phyloP scores from a whole-genome alignment of 495 filamentous ascomycete species.

The Thermothielavioides terrestris region DNA sequence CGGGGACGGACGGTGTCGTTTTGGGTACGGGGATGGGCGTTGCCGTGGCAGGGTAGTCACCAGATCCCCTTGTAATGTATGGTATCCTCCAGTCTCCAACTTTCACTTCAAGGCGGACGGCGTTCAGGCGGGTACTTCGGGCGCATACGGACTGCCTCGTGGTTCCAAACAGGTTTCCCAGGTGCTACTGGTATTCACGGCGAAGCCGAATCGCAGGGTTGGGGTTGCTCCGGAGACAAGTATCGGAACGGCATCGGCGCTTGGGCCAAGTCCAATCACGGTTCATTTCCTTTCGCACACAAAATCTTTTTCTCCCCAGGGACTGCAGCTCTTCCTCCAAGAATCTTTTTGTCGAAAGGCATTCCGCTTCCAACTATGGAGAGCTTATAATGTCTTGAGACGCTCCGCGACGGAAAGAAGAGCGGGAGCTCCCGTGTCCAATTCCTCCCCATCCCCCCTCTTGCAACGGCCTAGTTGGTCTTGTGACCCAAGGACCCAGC shows the following conservation, averaged over 20 bases:
- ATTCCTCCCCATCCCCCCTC: neutral
- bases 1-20: neutral
- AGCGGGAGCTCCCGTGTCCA: constrained; percentile 6
- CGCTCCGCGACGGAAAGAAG: neutral
- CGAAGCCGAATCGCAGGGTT: too few relatives aligned
- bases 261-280: constrained; percentile 4
- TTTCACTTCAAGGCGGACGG: neutral
- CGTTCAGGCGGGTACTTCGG: constrained; percentile 2
- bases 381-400: neutral
- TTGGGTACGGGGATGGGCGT: neutral
- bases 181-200: too few relatives aligned
- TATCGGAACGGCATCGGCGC: neutral
- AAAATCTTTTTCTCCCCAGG: constrained; percentile 1
- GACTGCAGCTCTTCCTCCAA: neutral
- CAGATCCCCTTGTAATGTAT: constrained; percentile 8
- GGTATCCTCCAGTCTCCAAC: neutral
- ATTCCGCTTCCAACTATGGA: neutral
- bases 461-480: neutral
- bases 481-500: constrained; percentile 5
- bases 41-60: neutral
- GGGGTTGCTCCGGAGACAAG: neutral
- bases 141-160: neutral
- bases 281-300: constrained; percentile 6
- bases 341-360: neutral
- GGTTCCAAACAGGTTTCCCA: neutral